A percentile compares a stretch with the other conserved stretches of the same genome.
These are phyloP conservation scores for Trypanosoma boissoni DNA, from an alignment of 208 protist species.

Conservation along the genomic window DNA sequence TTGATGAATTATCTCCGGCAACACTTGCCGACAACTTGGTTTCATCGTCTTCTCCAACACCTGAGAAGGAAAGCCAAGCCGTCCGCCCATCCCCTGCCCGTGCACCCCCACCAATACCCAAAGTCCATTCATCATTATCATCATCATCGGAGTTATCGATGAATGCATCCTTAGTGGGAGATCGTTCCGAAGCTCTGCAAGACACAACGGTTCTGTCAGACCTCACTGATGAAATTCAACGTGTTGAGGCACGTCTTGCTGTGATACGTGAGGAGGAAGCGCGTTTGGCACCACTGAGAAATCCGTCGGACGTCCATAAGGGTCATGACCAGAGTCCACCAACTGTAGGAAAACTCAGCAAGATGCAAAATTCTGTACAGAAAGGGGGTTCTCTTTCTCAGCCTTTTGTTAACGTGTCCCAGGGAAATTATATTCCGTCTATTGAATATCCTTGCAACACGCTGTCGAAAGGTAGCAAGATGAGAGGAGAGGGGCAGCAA, in stretches of 20 bases:
- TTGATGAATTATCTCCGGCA: constrained; percentile 2
- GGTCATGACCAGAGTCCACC: neutral
- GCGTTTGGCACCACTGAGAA: neutral
- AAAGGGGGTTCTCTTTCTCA: too few species aligned
- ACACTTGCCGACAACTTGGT: neutral
- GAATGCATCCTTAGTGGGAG: too few species aligned
- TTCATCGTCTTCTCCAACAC: neutral
- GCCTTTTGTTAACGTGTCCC: too few species aligned
- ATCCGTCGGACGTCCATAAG: neutral
- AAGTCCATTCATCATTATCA: neutral
- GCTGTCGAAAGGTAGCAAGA: too few species aligned
- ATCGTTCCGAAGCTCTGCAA: too few species aligned
- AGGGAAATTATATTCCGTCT: too few species aligned
- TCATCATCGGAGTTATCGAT: neutral
- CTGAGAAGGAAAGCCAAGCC: neutral
- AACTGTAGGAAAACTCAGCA: neutral
- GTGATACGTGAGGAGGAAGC: constrained; percentile 19
- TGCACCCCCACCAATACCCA: neutral
- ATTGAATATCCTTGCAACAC: too few species aligned
- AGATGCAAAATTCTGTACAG: neutral
- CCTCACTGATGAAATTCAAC: constrained; percentile 27
- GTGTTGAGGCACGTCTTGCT: constrained; percentile 23
- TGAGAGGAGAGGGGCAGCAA: too few species aligned
- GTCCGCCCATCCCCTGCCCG: constrained; percentile 6
- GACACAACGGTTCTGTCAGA: constrained; percentile 18